A percentile compares a stretch with the other conserved stretches of the same genome.
Conservation (phyloP, 2,329 filamentous ascomycete genomes). For the Fusarium circinatum region DNA sequence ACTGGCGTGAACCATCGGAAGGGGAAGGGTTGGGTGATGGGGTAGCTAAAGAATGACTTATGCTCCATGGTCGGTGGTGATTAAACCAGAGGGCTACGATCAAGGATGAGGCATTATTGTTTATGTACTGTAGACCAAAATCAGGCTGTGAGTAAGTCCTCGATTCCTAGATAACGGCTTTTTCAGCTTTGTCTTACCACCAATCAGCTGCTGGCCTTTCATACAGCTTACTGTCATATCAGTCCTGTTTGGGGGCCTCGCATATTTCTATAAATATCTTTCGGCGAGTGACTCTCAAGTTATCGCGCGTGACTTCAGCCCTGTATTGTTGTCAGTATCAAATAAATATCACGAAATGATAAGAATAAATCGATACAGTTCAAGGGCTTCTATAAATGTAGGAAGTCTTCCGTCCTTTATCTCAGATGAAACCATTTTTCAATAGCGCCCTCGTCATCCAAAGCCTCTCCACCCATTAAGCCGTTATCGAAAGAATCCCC, state of each 20-base stretch:
- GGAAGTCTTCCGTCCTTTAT: fast-evolving
- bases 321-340: fast-evolving
- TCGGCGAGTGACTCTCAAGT: fast-evolving
- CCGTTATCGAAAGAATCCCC: fast-evolving
- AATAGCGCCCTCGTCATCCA: not conserved
- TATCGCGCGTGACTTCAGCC: fast-evolving
- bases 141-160: not conserved
- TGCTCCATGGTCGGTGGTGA: not conserved
- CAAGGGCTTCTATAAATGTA: not conserved
- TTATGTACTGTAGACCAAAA: not conserved
- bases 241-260: not conserved
- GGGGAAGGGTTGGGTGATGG: not conserved
- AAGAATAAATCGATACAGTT: no score
- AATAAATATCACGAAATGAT: not conserved
- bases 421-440: not conserved
- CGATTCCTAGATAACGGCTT: not conserved
- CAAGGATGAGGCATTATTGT: not conserved
- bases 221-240: not conserved
- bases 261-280: not conserved
- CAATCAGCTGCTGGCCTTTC: not conserved
- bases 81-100: fast-evolving
- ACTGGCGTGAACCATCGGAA: not conserved
- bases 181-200: not conserved
- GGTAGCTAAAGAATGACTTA: not conserved
- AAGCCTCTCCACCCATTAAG: not conserved